These are phyloP conservation scores for Hypoxylon sp. DNA, from an alignment of 2,329 filamentous ascomycete genomes.

Conservation along the genomic window DNA sequence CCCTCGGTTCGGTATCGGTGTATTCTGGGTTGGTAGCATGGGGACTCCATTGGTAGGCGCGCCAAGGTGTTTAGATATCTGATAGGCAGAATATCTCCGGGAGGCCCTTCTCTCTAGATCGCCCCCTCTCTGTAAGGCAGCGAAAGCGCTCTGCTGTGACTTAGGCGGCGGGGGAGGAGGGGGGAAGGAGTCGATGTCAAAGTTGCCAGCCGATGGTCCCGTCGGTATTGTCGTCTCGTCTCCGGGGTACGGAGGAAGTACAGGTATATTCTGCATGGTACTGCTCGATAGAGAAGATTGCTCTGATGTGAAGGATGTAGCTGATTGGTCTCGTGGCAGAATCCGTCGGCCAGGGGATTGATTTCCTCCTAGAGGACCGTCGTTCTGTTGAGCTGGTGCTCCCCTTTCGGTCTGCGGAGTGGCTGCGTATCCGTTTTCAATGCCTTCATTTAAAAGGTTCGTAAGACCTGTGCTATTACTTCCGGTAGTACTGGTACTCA, in stretches of 20 bases:
- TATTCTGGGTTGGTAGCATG: conserved; percentile 85
- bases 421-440: conserved; percentile 64
- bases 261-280: conserved; percentile 80
- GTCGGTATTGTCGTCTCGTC: conserved; percentile 66
- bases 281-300: conserved; percentile 78
- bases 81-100: conserved; percentile 92
- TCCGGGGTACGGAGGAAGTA: conserved; percentile 77
- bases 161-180: conserved; percentile 83
- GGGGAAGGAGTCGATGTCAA: conserved; percentile 74
- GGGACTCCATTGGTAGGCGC: conserved; percentile 84
- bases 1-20: conserved; percentile 86
- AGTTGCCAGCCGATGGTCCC: conserved; percentile 58
- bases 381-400: conserved; percentile 36
- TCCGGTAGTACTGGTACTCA: conserved; percentile 68
- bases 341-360: conserved; percentile 63
- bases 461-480: conserved; percentile 70
- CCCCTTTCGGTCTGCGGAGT: conserved; percentile 53
- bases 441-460: conserved; percentile 69
- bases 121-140: conserved; percentile 89
- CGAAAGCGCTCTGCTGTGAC: conserved; percentile 88
- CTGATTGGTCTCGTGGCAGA: conserved; percentile 64
- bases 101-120: conserved; percentile 94
- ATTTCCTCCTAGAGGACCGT: conserved; percentile 46
- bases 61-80: conserved; percentile 94
- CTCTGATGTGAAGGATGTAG: conserved; percentile 64